phyloP scores from a whole-genome alignment of 192 early-diverging fungal species.

The Podila clonocystis region DNA sequence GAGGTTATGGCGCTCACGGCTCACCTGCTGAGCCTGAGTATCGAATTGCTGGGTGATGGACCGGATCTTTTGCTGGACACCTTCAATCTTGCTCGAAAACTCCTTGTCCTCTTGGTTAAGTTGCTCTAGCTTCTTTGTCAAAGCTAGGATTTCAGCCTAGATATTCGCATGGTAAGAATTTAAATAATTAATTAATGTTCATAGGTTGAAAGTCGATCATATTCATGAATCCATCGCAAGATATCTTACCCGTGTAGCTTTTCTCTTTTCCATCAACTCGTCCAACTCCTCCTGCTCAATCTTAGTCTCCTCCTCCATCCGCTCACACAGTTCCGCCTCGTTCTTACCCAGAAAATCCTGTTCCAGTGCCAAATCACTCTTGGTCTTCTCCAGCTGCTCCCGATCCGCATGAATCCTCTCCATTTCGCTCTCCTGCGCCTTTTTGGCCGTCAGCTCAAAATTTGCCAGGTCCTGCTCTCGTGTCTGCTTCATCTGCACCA shows the following conservation, averaged over 20 bases:
- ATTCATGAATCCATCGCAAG: neutral
- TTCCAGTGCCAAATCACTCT: constrained; percentile 21
- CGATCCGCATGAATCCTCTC: constrained; percentile 6
- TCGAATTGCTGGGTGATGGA: constrained; percentile 25
- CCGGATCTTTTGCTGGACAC: constrained; percentile 22
- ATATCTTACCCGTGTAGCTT: constrained; percentile 15
- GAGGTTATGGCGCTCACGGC: constrained; percentile 16
- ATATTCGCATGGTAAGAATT: no score
- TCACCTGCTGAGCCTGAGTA: constrained; percentile 16
- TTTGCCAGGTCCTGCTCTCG: constrained; percentile 11
- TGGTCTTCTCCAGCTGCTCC: constrained; percentile 21
- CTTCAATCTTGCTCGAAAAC: constrained; percentile 2
- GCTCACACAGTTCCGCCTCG: constrained; percentile 24
- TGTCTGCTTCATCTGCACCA: constrained; percentile 14
- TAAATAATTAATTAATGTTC: no score
- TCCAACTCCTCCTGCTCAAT: constrained; percentile 33
- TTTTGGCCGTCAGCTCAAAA: neutral
- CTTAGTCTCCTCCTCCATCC: constrained; percentile 32
- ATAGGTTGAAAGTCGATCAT: neutral
- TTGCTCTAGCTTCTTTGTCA: constrained; percentile 15
- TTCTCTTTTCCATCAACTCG: constrained; percentile 22
- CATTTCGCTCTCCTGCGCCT: constrained; percentile 1
- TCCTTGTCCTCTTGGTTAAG: constrained; percentile 22
- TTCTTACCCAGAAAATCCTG: constrained; percentile 29
- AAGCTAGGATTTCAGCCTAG: constrained; percentile 31